phyloP scores from a whole-genome alignment of 2,329 filamentous ascomycete genomes.

The Massarina eburnea region DNA sequence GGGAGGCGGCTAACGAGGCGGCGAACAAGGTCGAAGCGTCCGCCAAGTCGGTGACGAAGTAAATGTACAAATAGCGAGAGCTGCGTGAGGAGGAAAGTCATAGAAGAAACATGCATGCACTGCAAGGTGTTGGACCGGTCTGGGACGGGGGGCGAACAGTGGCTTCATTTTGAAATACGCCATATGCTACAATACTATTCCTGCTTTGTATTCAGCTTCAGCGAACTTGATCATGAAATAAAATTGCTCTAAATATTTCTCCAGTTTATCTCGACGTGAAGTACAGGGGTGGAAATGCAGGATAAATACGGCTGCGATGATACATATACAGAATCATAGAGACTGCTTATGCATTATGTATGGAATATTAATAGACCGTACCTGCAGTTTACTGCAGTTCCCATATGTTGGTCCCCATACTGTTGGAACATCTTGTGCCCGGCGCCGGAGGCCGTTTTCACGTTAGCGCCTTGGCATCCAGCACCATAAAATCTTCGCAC shows the following conservation, averaged over 20 bases:
- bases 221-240: neutral
- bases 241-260: neutral
- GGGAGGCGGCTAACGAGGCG: conserved; percentile 37
- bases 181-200: neutral
- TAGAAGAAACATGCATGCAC: neutral
- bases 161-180: neutral
- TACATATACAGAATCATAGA: too few relatives aligned
- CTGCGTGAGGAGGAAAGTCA: neutral
- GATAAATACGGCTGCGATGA: too few relatives aligned
- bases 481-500: conserved; percentile 24
- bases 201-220: neutral
- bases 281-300: too few relatives aligned
- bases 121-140: neutral
- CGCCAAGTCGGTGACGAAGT: conserved; percentile 7
- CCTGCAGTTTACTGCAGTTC: too few relatives aligned
- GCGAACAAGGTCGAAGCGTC: conserved; percentile 16
- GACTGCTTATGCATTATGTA: too few relatives aligned
- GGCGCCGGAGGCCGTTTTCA: too few relatives aligned
- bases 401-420: too few relatives aligned
- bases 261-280: too few relatives aligned
- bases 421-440: too few relatives aligned
- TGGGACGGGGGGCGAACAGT: neutral
- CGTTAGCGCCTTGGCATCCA: conserved; percentile 10
- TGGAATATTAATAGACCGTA: too few relatives aligned
- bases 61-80: neutral